These are phyloP conservation scores for Fraxinus baroniana DNA, from an alignment of 305 asterid species.

Conservation along the genomic window DNA sequence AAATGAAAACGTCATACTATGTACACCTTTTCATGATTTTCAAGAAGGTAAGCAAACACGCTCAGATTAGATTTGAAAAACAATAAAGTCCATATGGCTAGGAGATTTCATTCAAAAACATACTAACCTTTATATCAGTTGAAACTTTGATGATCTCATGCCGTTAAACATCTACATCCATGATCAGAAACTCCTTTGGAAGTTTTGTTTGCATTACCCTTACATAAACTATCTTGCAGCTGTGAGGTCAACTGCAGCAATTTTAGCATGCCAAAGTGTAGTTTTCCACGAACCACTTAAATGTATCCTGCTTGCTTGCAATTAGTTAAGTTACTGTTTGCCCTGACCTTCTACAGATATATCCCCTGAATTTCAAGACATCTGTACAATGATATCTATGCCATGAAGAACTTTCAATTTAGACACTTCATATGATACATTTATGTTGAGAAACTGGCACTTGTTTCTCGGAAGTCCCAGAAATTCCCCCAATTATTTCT, in stretches of 20 bases:
- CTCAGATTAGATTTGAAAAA: neutral
- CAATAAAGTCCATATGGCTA: neutral
- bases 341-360: neutral
- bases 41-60: neutral
- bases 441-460: neutral
- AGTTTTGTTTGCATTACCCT: neutral
- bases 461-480: neutral
- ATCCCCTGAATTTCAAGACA: neutral
- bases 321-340: neutral
- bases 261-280: neutral
- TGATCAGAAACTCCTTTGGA: neutral
- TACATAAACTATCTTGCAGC: neutral
- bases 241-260: neutral
- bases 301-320: neutral
- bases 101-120: neutral
- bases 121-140: neutral
- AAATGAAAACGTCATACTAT: neutral
- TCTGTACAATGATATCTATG: neutral
- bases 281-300: neutral
- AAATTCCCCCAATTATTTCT: conserved; percentile 28
- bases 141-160: neutral
- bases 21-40: neutral
- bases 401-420: neutral
- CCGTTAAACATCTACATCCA: neutral
- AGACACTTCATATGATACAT: conserved; percentile 6